A percentile compares a stretch with the other conserved stretches of the same genome.
phyloP scores from a whole-genome alignment of 257 asterid species.

The Capsicum chinense region DNA sequence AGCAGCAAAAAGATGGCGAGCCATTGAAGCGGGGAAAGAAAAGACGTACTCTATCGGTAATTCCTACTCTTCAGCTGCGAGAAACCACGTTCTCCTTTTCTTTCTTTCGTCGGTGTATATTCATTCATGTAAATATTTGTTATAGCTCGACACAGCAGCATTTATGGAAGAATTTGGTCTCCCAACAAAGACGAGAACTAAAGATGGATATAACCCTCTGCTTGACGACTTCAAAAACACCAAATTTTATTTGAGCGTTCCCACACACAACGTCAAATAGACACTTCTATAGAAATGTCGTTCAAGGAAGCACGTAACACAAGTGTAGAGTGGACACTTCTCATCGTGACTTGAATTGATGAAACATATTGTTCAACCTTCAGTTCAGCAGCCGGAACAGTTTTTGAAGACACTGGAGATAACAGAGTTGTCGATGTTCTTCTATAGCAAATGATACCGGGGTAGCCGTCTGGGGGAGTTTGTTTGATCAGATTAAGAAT shows the following conservation, averaged over 20 bases:
- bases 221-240: constrained; percentile 98
- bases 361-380: not conserved
- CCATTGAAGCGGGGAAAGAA: constrained; percentile 75
- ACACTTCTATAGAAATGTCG: not conserved
- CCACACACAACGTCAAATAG: constrained; percentile 86
- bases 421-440: constrained; percentile 4
- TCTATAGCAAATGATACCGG: not conserved
- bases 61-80: constrained; percentile 25
- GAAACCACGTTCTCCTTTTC: not conserved
- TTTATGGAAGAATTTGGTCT: constrained; percentile 98
- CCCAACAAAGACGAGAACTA: constrained; percentile 88
- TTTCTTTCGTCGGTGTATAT: not conserved
- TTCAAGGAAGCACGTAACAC: not conserved
- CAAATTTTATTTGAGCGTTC: constrained; percentile 89
- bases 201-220: constrained; percentile 94
- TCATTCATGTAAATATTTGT: constrained; percentile 11
- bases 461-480: not conserved
- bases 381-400: not conserved
- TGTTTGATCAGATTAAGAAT: constrained; percentile 24
- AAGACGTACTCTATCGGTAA: constrained; percentile 84
- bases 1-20: constrained; percentile 51
- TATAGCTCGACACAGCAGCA: constrained; percentile 84
- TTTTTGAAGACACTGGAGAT: not conserved
- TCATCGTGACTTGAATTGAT: constrained; percentile 9
- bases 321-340: not conserved